Base-by-base conservation (phyloP, 495 filamentous ascomycete species). In the Letharia columbiana region DNA sequence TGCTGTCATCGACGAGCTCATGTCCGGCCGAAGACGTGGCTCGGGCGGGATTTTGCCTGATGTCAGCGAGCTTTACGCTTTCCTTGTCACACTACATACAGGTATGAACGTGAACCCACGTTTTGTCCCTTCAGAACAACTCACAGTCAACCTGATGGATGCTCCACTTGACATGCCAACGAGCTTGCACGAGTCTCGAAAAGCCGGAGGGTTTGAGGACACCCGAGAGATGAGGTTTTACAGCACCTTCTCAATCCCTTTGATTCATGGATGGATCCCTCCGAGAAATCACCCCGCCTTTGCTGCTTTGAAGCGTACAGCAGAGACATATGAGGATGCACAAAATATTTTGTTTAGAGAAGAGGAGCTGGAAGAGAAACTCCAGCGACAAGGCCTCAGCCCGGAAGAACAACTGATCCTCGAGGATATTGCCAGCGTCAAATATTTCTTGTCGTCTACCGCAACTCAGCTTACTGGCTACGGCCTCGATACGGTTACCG, bases 91-190 rank as follows among this genome's bases (percentile, higher is more conserved):
- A 56, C 80, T 98, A 5, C 91, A 97, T 73, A 97, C 92, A 1
- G 94, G 94, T 47, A 96, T 98, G 92, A 98, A 98, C 71, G 94
- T 97, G 57, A 98, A 98, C 71, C 94, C 94, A 47, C 87, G 89
- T 23, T 90, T 96, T 64, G 82, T 91, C 33, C 70, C 85, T 61
- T 77, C 79, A 66, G 71, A 77, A n/a, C 77, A 78, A 39, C 3
- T 31, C 28, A 47, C 75, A 17, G 72, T 79, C 18, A 75, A 77
- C 63, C 61, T 78, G 23, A 69, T 75, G 28, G 77, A 84, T 62
- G 77, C 77, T 62, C 73, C 76, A 44, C 79, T 67, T 74, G 42
- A 42, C n/a, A 74, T 40, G 72, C 76, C 62, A 74, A 82, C 33
- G 40, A 61, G 39, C 39, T 41, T 58, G 10, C 64, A 80, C 80